Conservation (phyloP, 306 rosid species). For the Castanea mollissima region DNA sequence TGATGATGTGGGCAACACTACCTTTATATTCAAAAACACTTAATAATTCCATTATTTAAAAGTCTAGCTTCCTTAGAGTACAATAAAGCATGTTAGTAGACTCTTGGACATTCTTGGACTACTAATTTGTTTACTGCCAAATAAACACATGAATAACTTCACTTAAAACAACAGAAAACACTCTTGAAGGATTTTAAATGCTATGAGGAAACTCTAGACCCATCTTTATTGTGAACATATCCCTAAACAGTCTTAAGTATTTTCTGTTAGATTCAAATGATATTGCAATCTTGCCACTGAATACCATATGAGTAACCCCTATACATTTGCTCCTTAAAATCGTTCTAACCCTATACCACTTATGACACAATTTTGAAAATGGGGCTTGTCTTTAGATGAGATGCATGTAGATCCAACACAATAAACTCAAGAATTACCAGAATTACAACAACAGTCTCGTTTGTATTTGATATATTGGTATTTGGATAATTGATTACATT, state of each 20-base stretch:
- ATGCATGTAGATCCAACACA: neutral
- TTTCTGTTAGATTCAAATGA: neutral
- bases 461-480: too few relatives aligned
- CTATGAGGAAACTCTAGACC: neutral
- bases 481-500: too few relatives aligned
- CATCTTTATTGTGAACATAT: neutral
- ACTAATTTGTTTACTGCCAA: neutral
- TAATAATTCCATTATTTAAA: neutral
- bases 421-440: neutral
- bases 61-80: neutral
- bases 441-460: neutral
- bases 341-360: neutral
- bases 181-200: neutral
- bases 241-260: neutral
- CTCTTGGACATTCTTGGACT: neutral
- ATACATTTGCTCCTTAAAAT: neutral
- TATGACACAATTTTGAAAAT: neutral
- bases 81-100: neutral
- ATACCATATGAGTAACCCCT: neutral
- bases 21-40: neutral
- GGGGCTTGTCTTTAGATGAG: neutral
- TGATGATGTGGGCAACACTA: neutral
- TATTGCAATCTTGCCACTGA: neutral
- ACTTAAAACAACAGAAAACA: neutral
- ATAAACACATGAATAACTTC: neutral